Conservation (phyloP, 495 filamentous ascomycete species). For the Pyronema domesticum region DNA sequence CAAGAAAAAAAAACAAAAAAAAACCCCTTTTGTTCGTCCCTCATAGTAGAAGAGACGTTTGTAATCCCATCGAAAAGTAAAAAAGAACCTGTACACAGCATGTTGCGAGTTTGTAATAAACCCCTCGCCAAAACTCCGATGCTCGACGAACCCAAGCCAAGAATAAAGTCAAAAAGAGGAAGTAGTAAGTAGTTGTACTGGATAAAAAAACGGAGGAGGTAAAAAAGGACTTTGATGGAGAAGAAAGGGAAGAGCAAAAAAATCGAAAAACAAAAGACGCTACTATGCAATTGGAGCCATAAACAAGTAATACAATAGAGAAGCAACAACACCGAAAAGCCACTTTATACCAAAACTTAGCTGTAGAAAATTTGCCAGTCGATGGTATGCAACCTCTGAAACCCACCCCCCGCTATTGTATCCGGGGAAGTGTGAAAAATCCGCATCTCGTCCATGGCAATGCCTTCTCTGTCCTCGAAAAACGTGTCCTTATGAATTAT, state of each 20-base stretch:
- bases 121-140: conserved; percentile 25
- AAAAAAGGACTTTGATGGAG: conserved; percentile 1
- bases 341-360: conserved; percentile 2
- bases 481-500: conserved; percentile 31
- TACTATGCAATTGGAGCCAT: conserved; percentile 3
- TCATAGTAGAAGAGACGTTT: conserved; percentile 14
- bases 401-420: not conserved
- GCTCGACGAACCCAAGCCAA: conserved; percentile 20
- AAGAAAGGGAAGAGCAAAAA: conserved; percentile 5
- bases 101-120: conserved; percentile 21
- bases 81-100: conserved; percentile 24
- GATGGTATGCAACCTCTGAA: not conserved
- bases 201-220: conserved; percentile 2
- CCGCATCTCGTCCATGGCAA: conserved; percentile 1
- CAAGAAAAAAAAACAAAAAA: conserved; percentile 14
- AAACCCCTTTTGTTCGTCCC: conserved; percentile 20
- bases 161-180: conserved; percentile 25
- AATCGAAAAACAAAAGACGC: conserved; percentile 15
- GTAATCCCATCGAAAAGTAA: conserved; percentile 5
- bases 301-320: conserved; percentile 5
- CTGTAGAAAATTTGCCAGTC: not conserved
- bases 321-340: not conserved
- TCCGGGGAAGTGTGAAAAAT: not conserved
- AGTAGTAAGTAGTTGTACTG: conserved; percentile 8
- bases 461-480: conserved; percentile 23